phyloP scores from a whole-genome alignment of 306 rosid species.

The Lotus japonicus region DNA sequence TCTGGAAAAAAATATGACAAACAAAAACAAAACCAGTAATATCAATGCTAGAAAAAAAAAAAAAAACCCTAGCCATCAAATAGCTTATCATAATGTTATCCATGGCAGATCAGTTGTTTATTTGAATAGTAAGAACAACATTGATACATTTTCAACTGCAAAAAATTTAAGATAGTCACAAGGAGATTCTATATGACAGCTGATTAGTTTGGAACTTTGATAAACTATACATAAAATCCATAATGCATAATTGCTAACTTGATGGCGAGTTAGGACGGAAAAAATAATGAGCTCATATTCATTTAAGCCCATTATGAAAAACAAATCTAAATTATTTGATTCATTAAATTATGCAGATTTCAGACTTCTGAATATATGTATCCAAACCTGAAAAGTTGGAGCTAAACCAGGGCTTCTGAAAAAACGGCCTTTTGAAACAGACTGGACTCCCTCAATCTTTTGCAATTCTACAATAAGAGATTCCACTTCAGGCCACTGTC shows the following conservation, averaged over 20 bases:
- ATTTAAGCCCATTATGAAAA: conserved; percentile 8
- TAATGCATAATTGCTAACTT: not conserved
- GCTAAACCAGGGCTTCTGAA: conserved; percentile 96
- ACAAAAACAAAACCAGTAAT: not conserved
- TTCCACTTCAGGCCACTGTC: conserved; percentile 90
- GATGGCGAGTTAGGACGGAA: not conserved
- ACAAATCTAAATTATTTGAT: not conserved
- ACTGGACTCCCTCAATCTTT: conserved; percentile 62
- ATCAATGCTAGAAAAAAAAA: not conserved
- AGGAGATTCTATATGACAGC: not conserved
- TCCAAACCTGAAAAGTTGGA: conserved; percentile 84
- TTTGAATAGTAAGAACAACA: not conserved
- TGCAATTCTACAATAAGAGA: conserved; percentile 69
- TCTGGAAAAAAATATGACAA: not conserved
- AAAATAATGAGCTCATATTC: not conserved
- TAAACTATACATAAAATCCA: not conserved
- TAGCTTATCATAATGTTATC: not conserved
- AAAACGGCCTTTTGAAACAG: conserved; percentile 78
- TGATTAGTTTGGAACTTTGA: not conserved
- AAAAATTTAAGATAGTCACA: not conserved
- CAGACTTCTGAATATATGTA: not conserved
- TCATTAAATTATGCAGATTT: conserved; percentile 16
- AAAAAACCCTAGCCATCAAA: not conserved
- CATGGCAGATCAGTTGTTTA: not conserved
- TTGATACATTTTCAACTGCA: not conserved